Percentiles rank a stretch among this genome's conserved stretches.
These are phyloP conservation scores for Lolium multiflorum DNA, from an alignment of 176 grass and related monocot species.

Conservation along the genomic window DNA sequence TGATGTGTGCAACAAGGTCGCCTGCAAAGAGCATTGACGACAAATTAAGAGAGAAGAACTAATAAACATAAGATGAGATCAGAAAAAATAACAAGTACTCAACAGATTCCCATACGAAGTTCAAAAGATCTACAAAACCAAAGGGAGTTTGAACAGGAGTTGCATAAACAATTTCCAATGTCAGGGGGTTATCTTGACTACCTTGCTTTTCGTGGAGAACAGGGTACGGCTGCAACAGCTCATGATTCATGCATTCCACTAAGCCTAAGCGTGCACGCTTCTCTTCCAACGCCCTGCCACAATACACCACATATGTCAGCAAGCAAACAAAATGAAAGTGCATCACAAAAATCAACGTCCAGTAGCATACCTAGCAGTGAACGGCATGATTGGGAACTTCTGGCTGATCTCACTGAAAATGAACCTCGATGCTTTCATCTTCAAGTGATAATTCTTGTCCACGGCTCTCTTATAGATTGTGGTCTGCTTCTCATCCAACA, in stretches of 20 bases:
- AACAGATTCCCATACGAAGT: not conserved
- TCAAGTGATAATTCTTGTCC: conserved; percentile 98
- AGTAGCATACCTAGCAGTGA: conserved; percentile 75
- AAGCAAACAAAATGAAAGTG: not conserved
- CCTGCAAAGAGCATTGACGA: conserved; percentile 53
- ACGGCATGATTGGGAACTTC: conserved; percentile 99
- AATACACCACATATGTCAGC: not conserved
- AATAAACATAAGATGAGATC: not conserved
- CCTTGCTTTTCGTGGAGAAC: conserved; percentile 98
- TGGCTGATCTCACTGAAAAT: conserved; percentile 99
- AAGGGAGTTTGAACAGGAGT: not conserved
- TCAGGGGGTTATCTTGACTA: conserved; percentile 27
- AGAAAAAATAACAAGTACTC: conserved; percentile 5
- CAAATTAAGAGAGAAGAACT: not conserved
- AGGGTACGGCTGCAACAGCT: conserved; percentile 96
- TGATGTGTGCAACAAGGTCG: conserved; percentile 94
- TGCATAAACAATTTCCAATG: conserved; percentile 1
- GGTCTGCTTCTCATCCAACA: conserved; percentile 99
- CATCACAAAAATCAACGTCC: not conserved
- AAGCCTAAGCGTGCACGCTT: conserved; percentile 89
- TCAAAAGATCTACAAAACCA: not conserved
- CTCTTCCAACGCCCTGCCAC: conserved; percentile 88
- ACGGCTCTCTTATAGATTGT: conserved; percentile 98
- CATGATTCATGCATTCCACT: conserved; percentile 98
- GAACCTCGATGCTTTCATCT: conserved; percentile 98